phyloP scores from a whole-genome alignment of 2,329 filamentous ascomycete species.

The Trichoderma oligosporum region DNA sequence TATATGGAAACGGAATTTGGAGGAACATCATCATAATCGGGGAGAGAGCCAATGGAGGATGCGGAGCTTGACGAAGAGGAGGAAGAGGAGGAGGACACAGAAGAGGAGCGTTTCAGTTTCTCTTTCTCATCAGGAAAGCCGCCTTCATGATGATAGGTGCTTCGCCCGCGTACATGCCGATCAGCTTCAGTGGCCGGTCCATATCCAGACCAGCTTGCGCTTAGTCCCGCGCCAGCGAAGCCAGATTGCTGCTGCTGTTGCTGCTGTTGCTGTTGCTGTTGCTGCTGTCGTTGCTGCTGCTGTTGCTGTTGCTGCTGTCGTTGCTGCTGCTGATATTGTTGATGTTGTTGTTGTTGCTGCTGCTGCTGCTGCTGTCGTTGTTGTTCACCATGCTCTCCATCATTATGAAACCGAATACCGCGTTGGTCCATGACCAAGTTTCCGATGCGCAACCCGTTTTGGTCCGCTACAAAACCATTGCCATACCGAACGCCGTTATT shows the following conservation, averaged over 20 bases:
- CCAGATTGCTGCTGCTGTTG: neutral
- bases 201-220: too few species aligned
- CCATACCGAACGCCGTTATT: conserved; percentile 43
- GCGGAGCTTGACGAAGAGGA: conserved; percentile 34
- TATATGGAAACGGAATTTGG: conserved; percentile 45
- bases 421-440: conserved; percentile 40
- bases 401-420: conserved; percentile 32
- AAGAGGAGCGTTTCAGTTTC: conserved; percentile 31
- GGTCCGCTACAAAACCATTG: conserved; percentile 42
- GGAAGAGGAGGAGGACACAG: conserved; percentile 35
- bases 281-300: too few species aligned
- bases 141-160: neutral
- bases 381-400: neutral
- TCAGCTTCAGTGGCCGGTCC: neutral
- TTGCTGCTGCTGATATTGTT: too few species aligned
- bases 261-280: too few species aligned
- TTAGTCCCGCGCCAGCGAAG: neutral
- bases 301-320: too few species aligned
- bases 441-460: conserved; percentile 45
- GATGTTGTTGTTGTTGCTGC: too few species aligned
- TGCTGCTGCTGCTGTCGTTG: neutral
- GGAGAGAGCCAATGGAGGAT: conserved; percentile 51
- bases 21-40: conserved; percentile 49
- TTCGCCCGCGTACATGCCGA: neutral
- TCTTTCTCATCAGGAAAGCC: conserved; percentile 18